These are phyloP conservation scores for Tritrichomonas foetus DNA, from an alignment of 208 protist genomes.

Conservation along the genomic window DNA sequence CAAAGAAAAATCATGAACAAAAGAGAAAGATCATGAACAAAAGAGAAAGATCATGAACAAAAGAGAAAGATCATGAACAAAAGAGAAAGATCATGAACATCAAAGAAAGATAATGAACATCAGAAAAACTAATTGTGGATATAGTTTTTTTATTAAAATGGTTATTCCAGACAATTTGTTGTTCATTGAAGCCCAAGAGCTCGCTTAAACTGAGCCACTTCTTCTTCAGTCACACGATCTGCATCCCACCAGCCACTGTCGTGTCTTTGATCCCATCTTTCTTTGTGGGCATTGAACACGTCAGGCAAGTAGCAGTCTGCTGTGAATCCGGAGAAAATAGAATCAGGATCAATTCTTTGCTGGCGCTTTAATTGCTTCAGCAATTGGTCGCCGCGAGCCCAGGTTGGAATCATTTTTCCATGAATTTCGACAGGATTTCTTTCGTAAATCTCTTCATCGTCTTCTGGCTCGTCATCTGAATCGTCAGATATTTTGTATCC, in stretches of 20 bases:
- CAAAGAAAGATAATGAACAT: no score
- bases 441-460: not conserved
- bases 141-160: no score
- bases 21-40: no score
- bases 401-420: not conserved
- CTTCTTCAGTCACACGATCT: not conserved
- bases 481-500: not conserved
- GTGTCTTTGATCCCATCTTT: not conserved
- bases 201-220: not conserved
- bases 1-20: no score
- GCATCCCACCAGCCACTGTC: not conserved
- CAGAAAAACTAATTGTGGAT: no score
- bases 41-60: no score
- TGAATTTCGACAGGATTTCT: constrained; percentile 24
- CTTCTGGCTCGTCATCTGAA: not conserved
- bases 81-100: no score
- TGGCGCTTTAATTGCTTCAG: not conserved
- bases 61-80: no score
- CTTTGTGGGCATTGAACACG: not conserved
- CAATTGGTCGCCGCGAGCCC: not conserved
- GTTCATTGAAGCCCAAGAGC: no score
- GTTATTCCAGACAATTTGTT: no score
- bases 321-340: not conserved
- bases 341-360: not conserved
- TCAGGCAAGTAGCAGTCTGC: not conserved